Evolutionary conservation across 257 asterid species (phyloP).

Genomic region (Jaltomata sinuosa): DNA sequence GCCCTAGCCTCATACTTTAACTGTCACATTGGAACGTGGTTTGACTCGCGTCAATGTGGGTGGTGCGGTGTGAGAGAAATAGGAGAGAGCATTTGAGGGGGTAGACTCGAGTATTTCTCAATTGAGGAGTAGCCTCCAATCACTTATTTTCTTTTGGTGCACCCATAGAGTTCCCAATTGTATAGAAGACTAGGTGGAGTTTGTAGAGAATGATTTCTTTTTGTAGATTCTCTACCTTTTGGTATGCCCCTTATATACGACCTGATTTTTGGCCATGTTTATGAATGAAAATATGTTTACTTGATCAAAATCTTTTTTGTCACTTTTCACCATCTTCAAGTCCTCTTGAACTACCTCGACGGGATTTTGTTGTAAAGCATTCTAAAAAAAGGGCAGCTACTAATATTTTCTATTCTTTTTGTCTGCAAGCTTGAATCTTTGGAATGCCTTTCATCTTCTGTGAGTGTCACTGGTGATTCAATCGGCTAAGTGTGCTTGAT

Average conservation of each 20-base stretch:
- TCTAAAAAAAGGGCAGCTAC: too few species aligned
- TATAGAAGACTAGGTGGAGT: too few species aligned
- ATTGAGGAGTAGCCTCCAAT: too few species aligned
- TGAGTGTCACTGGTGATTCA: conserved; percentile 33
- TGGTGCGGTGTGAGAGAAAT: not conserved
- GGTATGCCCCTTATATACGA: too few species aligned
- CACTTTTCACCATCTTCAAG: not conserved
- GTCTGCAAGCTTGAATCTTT: conserved; percentile 73
- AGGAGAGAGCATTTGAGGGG: too few species aligned
- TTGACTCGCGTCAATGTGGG: not conserved
- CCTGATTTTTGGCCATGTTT: too few species aligned
- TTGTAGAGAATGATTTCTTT: not conserved
- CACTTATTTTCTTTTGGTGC: too few species aligned
- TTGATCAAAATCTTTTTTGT: not conserved
- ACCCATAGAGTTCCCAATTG: too few species aligned
- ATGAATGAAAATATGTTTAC: too few species aligned
- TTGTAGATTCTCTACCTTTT: too few species aligned
- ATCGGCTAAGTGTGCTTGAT: conserved; percentile 39
- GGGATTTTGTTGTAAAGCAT: not conserved
- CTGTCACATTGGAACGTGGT: not conserved
- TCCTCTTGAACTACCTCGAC: not conserved
- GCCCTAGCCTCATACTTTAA: not conserved
- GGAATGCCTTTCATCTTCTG: conserved; percentile 71
- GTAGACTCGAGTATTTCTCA: too few species aligned
- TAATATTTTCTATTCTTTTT: conserved; percentile 11